Evolutionary conservation across 2,329 filamentous ascomycete species (phyloP).

Genomic region (Chaetomium sp.): DNA sequence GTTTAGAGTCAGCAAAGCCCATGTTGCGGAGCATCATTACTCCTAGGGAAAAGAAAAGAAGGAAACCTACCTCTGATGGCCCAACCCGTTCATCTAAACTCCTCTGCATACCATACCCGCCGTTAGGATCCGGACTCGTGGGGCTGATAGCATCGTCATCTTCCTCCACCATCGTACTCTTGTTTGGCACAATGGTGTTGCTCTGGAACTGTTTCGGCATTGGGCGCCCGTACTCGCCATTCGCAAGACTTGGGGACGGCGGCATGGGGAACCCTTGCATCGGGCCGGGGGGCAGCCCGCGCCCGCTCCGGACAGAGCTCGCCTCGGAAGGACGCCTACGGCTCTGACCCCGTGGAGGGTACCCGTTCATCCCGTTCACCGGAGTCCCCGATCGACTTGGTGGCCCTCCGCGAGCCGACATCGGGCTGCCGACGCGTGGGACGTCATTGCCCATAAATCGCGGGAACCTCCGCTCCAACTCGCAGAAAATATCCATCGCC

Average conservation of each 20-base stretch:
- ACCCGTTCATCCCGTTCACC: conserved; percentile 47
- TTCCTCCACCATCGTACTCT: conserved; percentile 95
- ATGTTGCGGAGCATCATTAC: conserved; percentile 11
- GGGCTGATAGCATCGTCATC: conserved; percentile 58
- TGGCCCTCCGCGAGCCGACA: conserved; percentile 54
- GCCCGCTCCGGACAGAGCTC: conserved; percentile 49
- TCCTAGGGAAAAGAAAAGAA: conserved; percentile 12
- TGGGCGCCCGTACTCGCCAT: conserved; percentile 66
- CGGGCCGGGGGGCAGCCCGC: conserved; percentile 23
- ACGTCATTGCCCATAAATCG: conserved; percentile 66
- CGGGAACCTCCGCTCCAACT: conserved; percentile 85
- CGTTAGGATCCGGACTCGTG: conserved; percentile 46
- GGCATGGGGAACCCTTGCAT: conserved; percentile 38
- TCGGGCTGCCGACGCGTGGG: conserved; percentile 62
- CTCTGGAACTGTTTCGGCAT: conserved; percentile 86
- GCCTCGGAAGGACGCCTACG: conserved; percentile 55
- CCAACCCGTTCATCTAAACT: conserved; percentile 15
- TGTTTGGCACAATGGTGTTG: conserved; percentile 95
- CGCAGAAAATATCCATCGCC: conserved; percentile 92
- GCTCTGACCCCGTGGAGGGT: conserved; percentile 45
- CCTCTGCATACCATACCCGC: conserved; percentile 28
- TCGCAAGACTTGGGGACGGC: conserved; percentile 51
- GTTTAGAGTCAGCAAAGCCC: conserved; percentile 6
- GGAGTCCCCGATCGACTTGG: conserved; percentile 58
- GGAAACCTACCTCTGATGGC: conserved; percentile 20